Evolutionary conservation across 2,329 filamentous ascomycete species (phyloP), one percentile per base, ranked within the genome.

Genomic region (Monosporascus sp.): DNA sequence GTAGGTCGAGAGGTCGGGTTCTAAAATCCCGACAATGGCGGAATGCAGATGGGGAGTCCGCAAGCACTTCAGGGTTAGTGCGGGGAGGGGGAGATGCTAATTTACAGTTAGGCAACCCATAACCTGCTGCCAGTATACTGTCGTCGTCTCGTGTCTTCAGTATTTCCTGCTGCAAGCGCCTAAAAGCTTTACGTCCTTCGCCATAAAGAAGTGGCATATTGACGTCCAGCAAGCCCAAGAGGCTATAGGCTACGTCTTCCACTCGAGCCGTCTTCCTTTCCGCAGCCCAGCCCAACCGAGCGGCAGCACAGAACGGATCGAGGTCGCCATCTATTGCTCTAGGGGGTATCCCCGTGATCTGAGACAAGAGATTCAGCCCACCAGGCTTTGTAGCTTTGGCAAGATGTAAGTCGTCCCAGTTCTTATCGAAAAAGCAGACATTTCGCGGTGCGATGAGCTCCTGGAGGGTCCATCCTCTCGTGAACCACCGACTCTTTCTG

Each of bases 341-440:
- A n/a, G 17, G 1, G 8, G 39, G 43, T 38, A 70, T 69, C 2
- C 57, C 51, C 6, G 69, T 70, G 24, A 65, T 63, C 9, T 31
- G 7, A 27, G 25, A 27, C 25, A 27, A 5, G 24, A 24, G 24
- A 3, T 24, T 5, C 24, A 1, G 3, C 24, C 5, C 3, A 5
- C 1, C 4, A 5, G 1, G 6, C 6, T 24, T 5, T 1, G 24
- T 5, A 5, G 3, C 24, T 24, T 24, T 25, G 24, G 24, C 1
- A 25, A 25, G 1, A 25, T 25, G 24, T 27, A 27, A 27, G 7
- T 17, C 43, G 15, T 3, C 44, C 60, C 58, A 62, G 38, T 49
- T 47, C 25, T 31, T 27, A 50, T 46, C 51, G 24, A 50, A 60
- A 45, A 60, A 63, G 35, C 50, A 45, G 18, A 64, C 36, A 0